Conservation (phyloP, 257 asterid species). For the Solanum rostratum region DNA sequence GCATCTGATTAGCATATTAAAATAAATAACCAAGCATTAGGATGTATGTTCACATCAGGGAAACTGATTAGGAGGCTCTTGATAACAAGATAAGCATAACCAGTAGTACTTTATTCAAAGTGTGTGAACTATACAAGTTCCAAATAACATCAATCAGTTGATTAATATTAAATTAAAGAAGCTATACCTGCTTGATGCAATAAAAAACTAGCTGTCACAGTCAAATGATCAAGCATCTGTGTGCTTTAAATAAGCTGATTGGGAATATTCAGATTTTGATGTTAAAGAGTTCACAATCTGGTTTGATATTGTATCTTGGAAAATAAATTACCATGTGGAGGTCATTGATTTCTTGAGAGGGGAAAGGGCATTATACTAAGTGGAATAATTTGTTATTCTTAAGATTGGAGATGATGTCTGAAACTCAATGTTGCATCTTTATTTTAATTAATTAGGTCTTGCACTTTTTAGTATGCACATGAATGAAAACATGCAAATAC, state of each 20-base stretch:
- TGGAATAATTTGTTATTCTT: neutral
- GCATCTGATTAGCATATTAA: neutral
- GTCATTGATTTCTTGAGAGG: neutral
- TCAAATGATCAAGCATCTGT: neutral
- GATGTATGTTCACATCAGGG: neutral
- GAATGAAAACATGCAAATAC: neutral
- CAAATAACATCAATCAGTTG: neutral
- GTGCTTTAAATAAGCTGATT: neutral
- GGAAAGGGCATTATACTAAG: neutral
- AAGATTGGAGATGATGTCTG: neutral
- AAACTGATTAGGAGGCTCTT: neutral
- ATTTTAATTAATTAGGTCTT: neutral
- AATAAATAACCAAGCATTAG: neutral
- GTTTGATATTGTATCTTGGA: neutral
- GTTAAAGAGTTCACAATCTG: neutral
- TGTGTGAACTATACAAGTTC: neutral
- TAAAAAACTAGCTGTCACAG: neutral
- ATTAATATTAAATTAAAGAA: neutral
- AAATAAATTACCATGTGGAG: neutral
- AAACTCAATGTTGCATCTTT: neutral
- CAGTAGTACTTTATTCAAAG: neutral
- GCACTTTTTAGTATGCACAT: neutral
- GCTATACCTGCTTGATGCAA: neutral
- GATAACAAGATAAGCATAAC: neutral
- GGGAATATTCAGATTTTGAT: neutral